phyloP scores from a whole-genome alignment of 441 rosid genomes.

The Mallotus japonicus region DNA sequence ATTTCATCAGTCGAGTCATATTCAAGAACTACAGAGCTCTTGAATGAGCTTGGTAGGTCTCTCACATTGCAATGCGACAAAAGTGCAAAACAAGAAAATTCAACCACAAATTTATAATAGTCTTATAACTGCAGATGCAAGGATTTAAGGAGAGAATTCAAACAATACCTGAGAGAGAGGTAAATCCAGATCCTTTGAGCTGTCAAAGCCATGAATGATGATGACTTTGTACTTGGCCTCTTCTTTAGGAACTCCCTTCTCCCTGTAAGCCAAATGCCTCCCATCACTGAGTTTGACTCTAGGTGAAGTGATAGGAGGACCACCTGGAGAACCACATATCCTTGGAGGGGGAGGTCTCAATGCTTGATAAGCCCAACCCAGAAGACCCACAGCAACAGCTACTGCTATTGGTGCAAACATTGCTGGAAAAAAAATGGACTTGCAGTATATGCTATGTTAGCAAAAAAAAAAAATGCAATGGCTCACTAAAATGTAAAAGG shows the following conservation, averaged over 20 bases:
- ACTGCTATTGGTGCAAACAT: constrained; percentile 50
- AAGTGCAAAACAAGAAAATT: not conserved
- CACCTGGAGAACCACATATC: constrained; percentile 64
- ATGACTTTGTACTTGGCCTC: constrained; percentile 57
- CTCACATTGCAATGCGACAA: too few species aligned
- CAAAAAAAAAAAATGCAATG: too few species aligned
- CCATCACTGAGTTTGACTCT: constrained; percentile 70
- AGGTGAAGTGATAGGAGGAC: constrained; percentile 70
- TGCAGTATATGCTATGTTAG: too few species aligned
- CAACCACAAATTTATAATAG: too few species aligned
- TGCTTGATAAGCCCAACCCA: constrained; percentile 55
- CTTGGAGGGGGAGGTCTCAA: constrained; percentile 65
- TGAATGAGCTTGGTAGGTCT: too few species aligned
- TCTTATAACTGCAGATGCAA: not conserved
- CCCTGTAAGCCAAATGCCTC: constrained; percentile 73
- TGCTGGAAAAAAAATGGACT: constrained; percentile 30
- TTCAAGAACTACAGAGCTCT: too few species aligned
- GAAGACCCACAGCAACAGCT: constrained; percentile 47
- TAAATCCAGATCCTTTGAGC: constrained; percentile 61
- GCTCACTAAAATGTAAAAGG: too few species aligned
- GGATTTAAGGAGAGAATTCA: constrained; percentile 7
- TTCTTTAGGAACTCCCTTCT: constrained; percentile 60
- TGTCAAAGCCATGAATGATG: constrained; percentile 61
- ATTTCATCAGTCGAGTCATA: not conserved
- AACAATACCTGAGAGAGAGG: constrained; percentile 50